Base-by-base conservation (phyloP, 2,329 filamentous ascomycete species). In the Beauveria sp. region DNA sequence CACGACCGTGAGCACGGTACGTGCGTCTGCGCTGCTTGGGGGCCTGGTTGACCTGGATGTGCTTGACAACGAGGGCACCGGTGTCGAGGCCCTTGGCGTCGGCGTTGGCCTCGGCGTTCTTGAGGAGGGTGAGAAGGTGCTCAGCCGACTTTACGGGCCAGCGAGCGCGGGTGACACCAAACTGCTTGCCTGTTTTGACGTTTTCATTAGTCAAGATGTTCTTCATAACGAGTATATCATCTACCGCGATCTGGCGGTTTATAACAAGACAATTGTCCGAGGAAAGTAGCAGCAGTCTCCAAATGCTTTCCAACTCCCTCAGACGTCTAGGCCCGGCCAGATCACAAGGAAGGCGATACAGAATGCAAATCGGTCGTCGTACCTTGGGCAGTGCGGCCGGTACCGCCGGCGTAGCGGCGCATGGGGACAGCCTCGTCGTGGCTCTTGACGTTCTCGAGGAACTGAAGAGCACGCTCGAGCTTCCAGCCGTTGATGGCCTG, bases 11-110 rank as follows among this genome's bases (percentile, higher is more conserved):
- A 68, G 96, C 96, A 88, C 94, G 92, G 90, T 99, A 99, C 77
- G 94, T 99, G 80, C 94, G 89, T 83, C 94, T 88, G 78, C 94
- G 89, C 86, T 97, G 93, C 89, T 97, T 97, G 75, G 94, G 94
- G 72, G 94, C 96, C 86, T 99, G 94, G 91, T 99, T 99, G 86
- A 99, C 94, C 85, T 99, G 94, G 83, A 99, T 99, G 90, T 97
- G 96, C 91, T 97, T 97, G 83, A 99, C 90, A 77, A 97, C 82
- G 76, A 99, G 85, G 86, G 96, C 96, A 82, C 88, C 88, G 76
- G 92, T 97, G 82, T 99, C 92, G 75, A 96, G 91, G 74, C 92
- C 92, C 86, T 96, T 96, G 79, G 90, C 90, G 73, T 96, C 92
- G 77, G 92, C 92, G 81, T 96, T 96, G 83, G 92, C 88, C 85